A percentile compares a stretch with the other conserved stretches of the same genome.
phyloP scores from a whole-genome alignment of 2,329 filamentous ascomycete species.

The Hypoxylon sp. region DNA sequence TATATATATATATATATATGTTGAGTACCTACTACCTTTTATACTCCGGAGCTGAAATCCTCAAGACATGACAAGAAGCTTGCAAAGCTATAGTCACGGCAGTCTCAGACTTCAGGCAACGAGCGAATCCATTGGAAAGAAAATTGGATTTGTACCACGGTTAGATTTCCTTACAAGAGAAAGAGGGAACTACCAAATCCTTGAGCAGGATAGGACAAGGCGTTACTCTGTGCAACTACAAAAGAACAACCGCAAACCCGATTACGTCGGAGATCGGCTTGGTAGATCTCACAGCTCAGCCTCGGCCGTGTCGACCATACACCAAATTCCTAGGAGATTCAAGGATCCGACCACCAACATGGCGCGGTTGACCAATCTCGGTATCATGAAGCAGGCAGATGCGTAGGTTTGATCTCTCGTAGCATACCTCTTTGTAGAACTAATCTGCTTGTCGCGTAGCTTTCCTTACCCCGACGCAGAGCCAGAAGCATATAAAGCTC shows the following conservation, averaged over 20 bases:
- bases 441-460: conserved; percentile 57
- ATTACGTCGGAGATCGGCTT: not conserved
- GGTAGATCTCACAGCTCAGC: conserved; percentile 18
- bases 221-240: not conserved
- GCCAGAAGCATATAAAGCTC: conserved; percentile 65
- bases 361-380: conserved; percentile 56
- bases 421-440: not conserved
- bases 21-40: too few species aligned
- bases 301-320: conserved; percentile 27
- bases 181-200: not conserved
- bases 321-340: conserved; percentile 24
- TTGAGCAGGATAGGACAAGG: conserved; percentile 1
- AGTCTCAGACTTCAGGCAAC: conserved; percentile 8
- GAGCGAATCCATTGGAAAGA: conserved; percentile 15
- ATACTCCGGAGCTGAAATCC: not conserved
- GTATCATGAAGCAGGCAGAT: conserved; percentile 66
- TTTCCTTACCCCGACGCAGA: conserved; percentile 80
- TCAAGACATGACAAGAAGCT: conserved; percentile 23
- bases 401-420: conserved; percentile 55
- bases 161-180: conserved; percentile 5
- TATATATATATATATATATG: too few species aligned
- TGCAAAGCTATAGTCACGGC: not conserved
- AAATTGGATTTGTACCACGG: not conserved
- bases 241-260: not conserved
- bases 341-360: conserved; percentile 37